Conservation (phyloP, 2,329 filamentous ascomycete genomes). For the Aspergillus pseudotamarii region DNA sequence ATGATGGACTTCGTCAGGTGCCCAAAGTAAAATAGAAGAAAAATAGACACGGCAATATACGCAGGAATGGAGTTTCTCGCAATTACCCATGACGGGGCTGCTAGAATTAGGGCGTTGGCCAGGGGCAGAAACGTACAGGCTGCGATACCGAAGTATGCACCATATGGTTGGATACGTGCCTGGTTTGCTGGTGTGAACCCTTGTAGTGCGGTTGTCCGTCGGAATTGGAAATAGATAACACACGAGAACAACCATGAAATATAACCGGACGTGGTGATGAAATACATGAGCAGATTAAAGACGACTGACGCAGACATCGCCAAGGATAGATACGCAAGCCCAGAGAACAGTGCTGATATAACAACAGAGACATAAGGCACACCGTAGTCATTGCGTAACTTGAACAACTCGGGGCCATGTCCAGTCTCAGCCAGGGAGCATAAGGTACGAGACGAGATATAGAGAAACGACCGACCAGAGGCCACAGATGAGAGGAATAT, state of each 20-base stretch:
- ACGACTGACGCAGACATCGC: constrained; percentile 59
- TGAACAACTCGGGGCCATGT: constrained; percentile 63
- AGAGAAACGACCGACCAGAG: constrained; percentile 76
- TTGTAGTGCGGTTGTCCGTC: constrained; percentile 47
- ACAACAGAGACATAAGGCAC: constrained; percentile 64
- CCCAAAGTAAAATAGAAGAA: constrained; percentile 56
- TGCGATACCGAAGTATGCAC: constrained; percentile 63
- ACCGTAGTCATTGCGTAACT: constrained; percentile 60
- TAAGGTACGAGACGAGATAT: constrained; percentile 69
- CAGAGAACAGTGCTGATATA: constrained; percentile 59
- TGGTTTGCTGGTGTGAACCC: constrained; percentile 52
- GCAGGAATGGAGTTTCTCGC: constrained; percentile 63
- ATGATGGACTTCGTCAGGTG: constrained; percentile 40
- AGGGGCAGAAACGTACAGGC: constrained; percentile 61
- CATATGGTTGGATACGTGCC: constrained; percentile 63
- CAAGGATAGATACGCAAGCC: constrained; percentile 70
- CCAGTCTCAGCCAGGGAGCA: constrained; percentile 65
- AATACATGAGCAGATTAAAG: constrained; percentile 72
- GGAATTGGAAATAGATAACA: constrained; percentile 60
- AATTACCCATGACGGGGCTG: constrained; percentile 64
- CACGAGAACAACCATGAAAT: constrained; percentile 69
- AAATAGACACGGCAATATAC: constrained; percentile 66
- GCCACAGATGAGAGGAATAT: constrained; percentile 77
- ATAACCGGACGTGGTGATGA: constrained; percentile 68
- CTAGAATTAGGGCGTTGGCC: constrained; percentile 73